phyloP scores from a whole-genome alignment of 176 grass and related monocot species.

The Eleusine coracana region DNA sequence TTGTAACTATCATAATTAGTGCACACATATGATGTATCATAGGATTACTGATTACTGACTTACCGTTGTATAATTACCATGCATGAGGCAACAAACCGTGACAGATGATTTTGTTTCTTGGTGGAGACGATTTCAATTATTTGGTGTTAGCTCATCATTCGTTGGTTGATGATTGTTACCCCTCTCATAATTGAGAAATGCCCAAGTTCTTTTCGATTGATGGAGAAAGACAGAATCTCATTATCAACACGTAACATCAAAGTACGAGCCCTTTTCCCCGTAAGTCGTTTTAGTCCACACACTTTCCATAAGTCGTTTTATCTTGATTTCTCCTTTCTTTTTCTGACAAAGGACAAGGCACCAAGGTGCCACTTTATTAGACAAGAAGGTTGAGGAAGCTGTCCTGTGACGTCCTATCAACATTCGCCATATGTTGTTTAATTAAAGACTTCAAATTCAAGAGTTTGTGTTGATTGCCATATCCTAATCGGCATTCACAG shows the following conservation, averaged over 20 bases:
- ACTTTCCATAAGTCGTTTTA: no score
- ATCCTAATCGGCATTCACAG: background rate
- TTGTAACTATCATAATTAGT: background rate
- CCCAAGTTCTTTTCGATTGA: constrained; percentile 18
- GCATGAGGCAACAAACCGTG: background rate
- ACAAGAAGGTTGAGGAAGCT: background rate
- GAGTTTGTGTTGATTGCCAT: no score
- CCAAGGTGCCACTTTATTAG: no score
- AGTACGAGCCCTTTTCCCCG: no score
- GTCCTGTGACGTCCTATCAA: background rate
- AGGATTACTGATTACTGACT: background rate
- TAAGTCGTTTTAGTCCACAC: no score
- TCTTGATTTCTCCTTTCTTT: no score
- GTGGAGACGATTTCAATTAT: background rate
- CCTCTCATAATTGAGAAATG: constrained; percentile 30
- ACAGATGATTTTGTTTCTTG: background rate
- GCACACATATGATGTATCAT: background rate
- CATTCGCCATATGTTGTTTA: background rate
- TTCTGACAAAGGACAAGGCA: background rate
- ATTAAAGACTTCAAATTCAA: no score
- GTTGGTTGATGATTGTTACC: constrained; percentile 14
- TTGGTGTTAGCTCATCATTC: background rate
- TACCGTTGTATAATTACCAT: background rate
- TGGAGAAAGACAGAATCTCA: background rate
- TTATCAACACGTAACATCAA: constrained; percentile 7